Conservation (phyloP, 2,329 filamentous ascomycete species). For the Penicillium rolfsii region DNA sequence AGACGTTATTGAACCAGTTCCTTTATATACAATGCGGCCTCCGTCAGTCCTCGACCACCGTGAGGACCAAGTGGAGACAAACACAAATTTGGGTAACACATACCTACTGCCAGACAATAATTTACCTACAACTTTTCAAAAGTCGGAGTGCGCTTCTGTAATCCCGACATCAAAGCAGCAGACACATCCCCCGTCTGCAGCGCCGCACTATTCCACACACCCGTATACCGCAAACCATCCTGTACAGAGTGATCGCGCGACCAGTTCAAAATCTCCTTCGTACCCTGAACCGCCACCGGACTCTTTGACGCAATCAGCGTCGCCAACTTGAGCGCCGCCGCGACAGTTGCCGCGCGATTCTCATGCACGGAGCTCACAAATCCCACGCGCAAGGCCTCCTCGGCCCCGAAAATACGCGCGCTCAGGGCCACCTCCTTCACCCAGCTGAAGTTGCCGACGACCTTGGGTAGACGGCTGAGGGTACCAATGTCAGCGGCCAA, state of each 20-base stretch:
- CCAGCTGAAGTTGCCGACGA: constrained; percentile 51
- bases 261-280: constrained; percentile 84
- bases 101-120: background rate
- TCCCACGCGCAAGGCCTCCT: constrained; percentile 50
- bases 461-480: constrained; percentile 51
- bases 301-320: constrained; percentile 74
- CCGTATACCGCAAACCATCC: constrained; percentile 81
- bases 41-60: background rate
- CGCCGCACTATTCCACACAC: constrained; percentile 83
- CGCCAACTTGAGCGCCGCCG: constrained; percentile 66
- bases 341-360: constrained; percentile 64
- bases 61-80: background rate
- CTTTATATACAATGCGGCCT: background rate
- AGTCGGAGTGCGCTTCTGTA: constrained; percentile 76
- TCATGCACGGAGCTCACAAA: constrained; percentile 49
- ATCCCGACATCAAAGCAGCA: constrained; percentile 71
- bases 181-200: constrained; percentile 79
- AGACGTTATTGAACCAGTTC: background rate
- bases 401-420: constrained; percentile 48
- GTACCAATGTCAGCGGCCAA: constrained; percentile 55
- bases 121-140: constrained; percentile 68
- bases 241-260: constrained; percentile 75
- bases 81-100: background rate
- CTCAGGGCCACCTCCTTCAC: constrained; percentile 54
- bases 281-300: constrained; percentile 83